These are phyloP conservation scores for Pseudoperonospora humuli DNA, from an alignment of 352 stramenopile species.

Conservation along the genomic window DNA sequence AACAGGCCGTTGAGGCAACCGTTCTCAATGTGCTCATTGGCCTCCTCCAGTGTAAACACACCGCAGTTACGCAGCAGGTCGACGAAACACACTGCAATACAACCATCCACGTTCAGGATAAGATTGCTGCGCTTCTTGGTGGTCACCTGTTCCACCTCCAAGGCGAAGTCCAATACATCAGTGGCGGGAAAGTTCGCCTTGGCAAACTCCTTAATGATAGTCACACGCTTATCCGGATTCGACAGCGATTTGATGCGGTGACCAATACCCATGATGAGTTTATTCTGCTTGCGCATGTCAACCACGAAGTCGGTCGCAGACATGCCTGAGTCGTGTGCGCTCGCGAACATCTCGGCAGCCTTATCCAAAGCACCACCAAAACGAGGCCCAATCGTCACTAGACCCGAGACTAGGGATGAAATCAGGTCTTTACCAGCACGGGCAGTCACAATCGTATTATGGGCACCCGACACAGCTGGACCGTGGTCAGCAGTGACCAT, in stretches of 20 bases:
- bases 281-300: conserved; percentile 91
- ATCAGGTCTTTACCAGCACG: conserved; percentile 96
- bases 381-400: conserved; percentile 93
- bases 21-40: conserved; percentile 92
- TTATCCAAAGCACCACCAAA: conserved; percentile 95
- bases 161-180: conserved; percentile 91
- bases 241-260: conserved; percentile 93
- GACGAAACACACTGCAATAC: conserved; percentile 95
- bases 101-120: conserved; percentile 97
- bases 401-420: conserved; percentile 92
- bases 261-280: conserved; percentile 96
- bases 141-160: conserved; percentile 94
- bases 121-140: conserved; percentile 96
- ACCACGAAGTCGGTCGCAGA: conserved; percentile 89
- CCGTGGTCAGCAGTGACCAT: conserved; percentile 97
- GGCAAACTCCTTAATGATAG: conserved; percentile 95
- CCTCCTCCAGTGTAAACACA: conserved; percentile 86
- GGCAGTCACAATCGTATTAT: conserved; percentile 95
- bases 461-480: conserved; percentile 91
- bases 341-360: conserved; percentile 89
- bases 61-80: conserved; percentile 91
- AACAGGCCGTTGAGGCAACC: conserved; percentile 95
- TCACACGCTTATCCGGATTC: conserved; percentile 95
- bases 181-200: conserved; percentile 91
- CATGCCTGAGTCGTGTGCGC: conserved; percentile 85